phyloP scores from a whole-genome alignment of 2,329 filamentous ascomycete genomes.

The Xylaria sp. region DNA sequence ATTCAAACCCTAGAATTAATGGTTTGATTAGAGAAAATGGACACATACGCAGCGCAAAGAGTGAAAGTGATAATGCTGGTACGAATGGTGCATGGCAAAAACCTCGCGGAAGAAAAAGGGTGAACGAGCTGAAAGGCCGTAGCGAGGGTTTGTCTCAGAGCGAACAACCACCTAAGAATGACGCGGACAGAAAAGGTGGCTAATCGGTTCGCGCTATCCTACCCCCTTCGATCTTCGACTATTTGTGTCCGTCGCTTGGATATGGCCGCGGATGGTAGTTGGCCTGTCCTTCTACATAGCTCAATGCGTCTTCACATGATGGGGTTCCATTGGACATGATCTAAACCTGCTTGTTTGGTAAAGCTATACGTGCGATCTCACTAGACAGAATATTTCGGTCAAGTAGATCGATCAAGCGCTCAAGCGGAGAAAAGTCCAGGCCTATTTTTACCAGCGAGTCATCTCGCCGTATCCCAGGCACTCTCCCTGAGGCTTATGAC shows the following conservation, averaged over 20 bases:
- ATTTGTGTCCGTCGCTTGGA: constrained; percentile 45
- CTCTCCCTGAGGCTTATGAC: not conserved
- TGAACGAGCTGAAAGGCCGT: constrained; percentile 59
- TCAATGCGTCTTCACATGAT: constrained; percentile 18
- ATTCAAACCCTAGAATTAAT: constrained; percentile 53
- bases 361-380: not conserved
- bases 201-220: constrained; percentile 52
- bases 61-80: constrained; percentile 60
- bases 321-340: constrained; percentile 18
- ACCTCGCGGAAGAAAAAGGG: constrained; percentile 63
- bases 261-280: constrained; percentile 37
- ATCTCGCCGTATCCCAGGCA: not conserved
- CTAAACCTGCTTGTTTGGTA: constrained; percentile 13
- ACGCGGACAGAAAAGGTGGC: constrained; percentile 71
- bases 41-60: constrained; percentile 65
- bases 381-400: not conserved
- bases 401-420: not conserved
- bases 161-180: constrained; percentile 68
- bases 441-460: not conserved
- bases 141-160: constrained; percentile 56
- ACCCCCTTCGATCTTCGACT: constrained; percentile 27
- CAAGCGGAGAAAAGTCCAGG: constrained; percentile 7
- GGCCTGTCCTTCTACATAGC: constrained; percentile 16
- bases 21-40: constrained; percentile 60
- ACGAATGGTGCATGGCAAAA: constrained; percentile 66